A percentile compares a stretch with the other conserved stretches of the same genome.
These are phyloP conservation scores for Penium margaritaceum DNA, from an alignment of 139 green algal species.

Conservation along the genomic window DNA sequence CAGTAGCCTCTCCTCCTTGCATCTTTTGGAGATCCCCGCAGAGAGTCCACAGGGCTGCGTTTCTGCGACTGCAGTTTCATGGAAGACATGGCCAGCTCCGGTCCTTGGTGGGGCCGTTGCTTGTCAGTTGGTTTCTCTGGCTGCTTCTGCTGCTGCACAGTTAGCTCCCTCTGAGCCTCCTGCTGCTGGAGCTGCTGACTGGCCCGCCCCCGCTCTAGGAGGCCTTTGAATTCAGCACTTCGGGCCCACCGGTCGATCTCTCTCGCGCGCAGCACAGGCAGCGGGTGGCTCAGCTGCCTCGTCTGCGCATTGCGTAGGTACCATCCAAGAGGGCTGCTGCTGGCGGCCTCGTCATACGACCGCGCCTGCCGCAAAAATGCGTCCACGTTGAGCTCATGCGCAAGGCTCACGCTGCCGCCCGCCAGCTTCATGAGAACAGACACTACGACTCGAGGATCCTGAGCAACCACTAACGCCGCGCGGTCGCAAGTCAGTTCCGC, in stretches of 20 bases:
- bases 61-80: too few relatives aligned
- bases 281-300: slow-evolving; percentile 46
- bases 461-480: slow-evolving; percentile 80
- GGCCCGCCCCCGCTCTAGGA: slow-evolving; percentile 24
- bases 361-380: slow-evolving; percentile 78
- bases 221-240: slow-evolving; percentile 27
- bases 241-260: slow-evolving; percentile 47
- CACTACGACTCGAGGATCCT: slow-evolving; percentile 64
- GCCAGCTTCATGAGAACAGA: slow-evolving; percentile 85
- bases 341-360: slow-evolving; percentile 48
- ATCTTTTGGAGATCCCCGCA: too few relatives aligned
- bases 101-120: too few relatives aligned
- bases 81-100: too few relatives aligned
- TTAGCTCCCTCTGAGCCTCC: too few relatives aligned
- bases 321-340: slow-evolving; percentile 32
- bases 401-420: slow-evolving; percentile 77
- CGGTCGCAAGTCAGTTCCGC: slow-evolving; percentile 93
- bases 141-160: too few relatives aligned
- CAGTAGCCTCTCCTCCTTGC: too few relatives aligned
- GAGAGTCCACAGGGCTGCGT: too few relatives aligned
- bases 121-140: too few relatives aligned
- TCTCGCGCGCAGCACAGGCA: slow-evolving; percentile 47
- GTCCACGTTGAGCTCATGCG: slow-evolving; percentile 83
- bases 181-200: too few relatives aligned
- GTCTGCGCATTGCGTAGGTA: slow-evolving; percentile 47